These are phyloP conservation scores for Phialophora expanda DNA, from an alignment of 2,329 filamentous ascomycete genomes.

Conservation along the genomic window DNA sequence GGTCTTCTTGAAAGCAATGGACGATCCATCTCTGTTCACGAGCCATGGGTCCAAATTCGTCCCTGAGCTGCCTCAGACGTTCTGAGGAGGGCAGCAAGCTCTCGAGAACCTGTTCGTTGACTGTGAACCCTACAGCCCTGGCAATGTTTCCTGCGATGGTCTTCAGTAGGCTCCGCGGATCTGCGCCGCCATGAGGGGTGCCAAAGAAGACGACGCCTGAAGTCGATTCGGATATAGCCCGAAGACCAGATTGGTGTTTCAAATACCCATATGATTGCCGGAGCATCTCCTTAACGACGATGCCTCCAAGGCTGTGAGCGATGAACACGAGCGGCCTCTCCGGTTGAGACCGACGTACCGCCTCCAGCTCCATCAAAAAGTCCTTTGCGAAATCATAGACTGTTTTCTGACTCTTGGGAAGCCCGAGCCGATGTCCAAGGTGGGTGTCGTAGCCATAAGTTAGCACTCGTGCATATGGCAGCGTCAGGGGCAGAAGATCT, in stretches of 20 bases:
- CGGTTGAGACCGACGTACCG: slow-evolving; percentile 35
- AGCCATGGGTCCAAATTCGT: slow-evolving; percentile 42
- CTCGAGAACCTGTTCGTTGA: slow-evolving; percentile 46
- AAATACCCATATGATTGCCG: slow-evolving; percentile 20
- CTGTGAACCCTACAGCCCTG: slow-evolving; percentile 34
- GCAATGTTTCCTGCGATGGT: slow-evolving; percentile 17
- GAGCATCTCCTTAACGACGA: slow-evolving; percentile 30
- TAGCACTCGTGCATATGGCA: slow-evolving; percentile 34
- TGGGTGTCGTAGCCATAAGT: slow-evolving; percentile 42
- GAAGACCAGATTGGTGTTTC: slow-evolving; percentile 14
- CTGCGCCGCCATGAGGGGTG: slow-evolving; percentile 32
- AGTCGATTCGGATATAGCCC: slow-evolving; percentile 20
- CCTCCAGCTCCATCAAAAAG: slow-evolving; percentile 46
- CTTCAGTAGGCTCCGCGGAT: slow-evolving; percentile 13
- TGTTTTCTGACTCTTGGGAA: slow-evolving; percentile 40
- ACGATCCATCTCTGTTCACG: slow-evolving; percentile 43
- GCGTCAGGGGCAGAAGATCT: slow-evolving; percentile 29
- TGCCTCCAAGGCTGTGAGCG: slow-evolving; percentile 33
- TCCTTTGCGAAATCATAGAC: slow-evolving; percentile 46
- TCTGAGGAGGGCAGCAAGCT: slow-evolving; percentile 45
- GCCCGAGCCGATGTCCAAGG: slow-evolving; percentile 34
- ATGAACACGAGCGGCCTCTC: slow-evolving; percentile 27
- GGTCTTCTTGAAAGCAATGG: slow-evolving; percentile 48
- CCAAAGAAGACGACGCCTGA: slow-evolving; percentile 33
- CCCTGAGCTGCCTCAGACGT: slow-evolving; percentile 43